Evolutionary conservation across 1,139 yeast species (phyloP).

Genomic region (Hyphopichia buzzinii): DNA sequence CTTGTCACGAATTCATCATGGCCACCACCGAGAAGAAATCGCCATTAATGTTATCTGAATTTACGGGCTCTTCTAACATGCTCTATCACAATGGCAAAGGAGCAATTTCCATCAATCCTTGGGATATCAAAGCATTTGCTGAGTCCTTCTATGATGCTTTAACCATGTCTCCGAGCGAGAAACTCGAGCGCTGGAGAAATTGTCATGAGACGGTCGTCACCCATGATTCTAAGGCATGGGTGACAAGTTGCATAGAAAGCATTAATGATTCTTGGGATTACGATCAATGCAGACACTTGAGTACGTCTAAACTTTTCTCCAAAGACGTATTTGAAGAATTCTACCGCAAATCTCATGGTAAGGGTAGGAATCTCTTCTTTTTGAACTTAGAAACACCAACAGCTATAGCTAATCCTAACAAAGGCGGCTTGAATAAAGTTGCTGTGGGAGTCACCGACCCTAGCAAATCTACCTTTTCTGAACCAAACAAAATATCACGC

Average conservation of each 20-base stretch:
- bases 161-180: slow-evolving; percentile 61
- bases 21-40: slow-evolving; percentile 73
- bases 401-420: slow-evolving; percentile 21
- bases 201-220: slow-evolving; percentile 57
- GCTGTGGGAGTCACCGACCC: slow-evolving; percentile 17
- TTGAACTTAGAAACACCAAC: slow-evolving; percentile 51
- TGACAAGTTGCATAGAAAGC: slow-evolving; percentile 51
- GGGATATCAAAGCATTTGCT: slow-evolving; percentile 74
- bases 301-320: slow-evolving; percentile 25
- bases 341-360: slow-evolving; percentile 25
- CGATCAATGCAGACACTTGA: slow-evolving; percentile 35
- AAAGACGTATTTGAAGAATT: slow-evolving; percentile 33
- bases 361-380: slow-evolving; percentile 49
- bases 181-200: slow-evolving; percentile 57
- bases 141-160: slow-evolving; percentile 60
- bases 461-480: slow-evolving; percentile 30
- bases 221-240: slow-evolving; percentile 79
- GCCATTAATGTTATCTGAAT: slow-evolving; percentile 85
- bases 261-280: slow-evolving; percentile 65
- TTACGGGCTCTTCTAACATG: slow-evolving; percentile 88
- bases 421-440: slow-evolving; percentile 8
- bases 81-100: slow-evolving; percentile 53
- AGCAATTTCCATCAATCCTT: slow-evolving; percentile 83
- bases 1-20: slow-evolving; percentile 90
- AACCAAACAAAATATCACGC: slow-evolving; percentile 49